These are phyloP conservation scores for Aspergillus cejpii DNA, from an alignment of 2,329 filamentous ascomycete species.

Conservation along the genomic window DNA sequence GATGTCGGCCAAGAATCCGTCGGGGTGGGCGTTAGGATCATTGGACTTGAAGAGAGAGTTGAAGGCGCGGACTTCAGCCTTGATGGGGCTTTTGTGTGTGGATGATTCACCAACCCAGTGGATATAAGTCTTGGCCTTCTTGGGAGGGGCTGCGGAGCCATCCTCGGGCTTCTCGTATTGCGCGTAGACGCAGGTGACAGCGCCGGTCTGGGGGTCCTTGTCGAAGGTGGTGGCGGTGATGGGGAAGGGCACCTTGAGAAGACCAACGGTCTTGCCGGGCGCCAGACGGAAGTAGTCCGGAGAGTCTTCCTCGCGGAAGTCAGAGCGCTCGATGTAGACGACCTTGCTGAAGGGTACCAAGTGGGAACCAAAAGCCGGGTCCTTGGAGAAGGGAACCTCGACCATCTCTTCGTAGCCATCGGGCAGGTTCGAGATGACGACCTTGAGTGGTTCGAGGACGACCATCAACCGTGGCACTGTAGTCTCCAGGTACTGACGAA, in stretches of 20 bases:
- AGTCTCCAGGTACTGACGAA: constrained; percentile 78
- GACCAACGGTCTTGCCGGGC: constrained; percentile 65
- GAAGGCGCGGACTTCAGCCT: constrained; percentile 69
- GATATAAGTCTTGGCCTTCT: constrained; percentile 68
- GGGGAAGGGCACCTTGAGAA: constrained; percentile 63
- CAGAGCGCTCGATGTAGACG: constrained; percentile 75
- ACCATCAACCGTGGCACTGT: constrained; percentile 86
- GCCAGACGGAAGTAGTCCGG: constrained; percentile 72
- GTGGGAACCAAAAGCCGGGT: constrained; percentile 52
- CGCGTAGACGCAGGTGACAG: constrained; percentile 60
- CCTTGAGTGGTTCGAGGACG: constrained; percentile 74
- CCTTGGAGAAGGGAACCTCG: constrained; percentile 70
- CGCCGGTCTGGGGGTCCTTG: constrained; percentile 58
- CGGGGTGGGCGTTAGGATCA: constrained; percentile 68
- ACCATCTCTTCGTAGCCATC: constrained; percentile 61
- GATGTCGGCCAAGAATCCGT: constrained; percentile 76
- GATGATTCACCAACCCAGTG: constrained; percentile 78
- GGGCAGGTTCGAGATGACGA: constrained; percentile 72
- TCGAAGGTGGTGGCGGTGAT: constrained; percentile 62
- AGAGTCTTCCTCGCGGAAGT: constrained; percentile 67
- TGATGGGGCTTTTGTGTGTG: constrained; percentile 53
- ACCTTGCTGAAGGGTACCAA: constrained; percentile 63
- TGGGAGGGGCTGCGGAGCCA: constrained; percentile 48
- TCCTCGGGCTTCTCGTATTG: constrained; percentile 61
- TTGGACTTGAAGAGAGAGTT: constrained; percentile 81